Base-by-base conservation (phyloP, 345 rosid species). In the Lepidium sativum region DNA sequence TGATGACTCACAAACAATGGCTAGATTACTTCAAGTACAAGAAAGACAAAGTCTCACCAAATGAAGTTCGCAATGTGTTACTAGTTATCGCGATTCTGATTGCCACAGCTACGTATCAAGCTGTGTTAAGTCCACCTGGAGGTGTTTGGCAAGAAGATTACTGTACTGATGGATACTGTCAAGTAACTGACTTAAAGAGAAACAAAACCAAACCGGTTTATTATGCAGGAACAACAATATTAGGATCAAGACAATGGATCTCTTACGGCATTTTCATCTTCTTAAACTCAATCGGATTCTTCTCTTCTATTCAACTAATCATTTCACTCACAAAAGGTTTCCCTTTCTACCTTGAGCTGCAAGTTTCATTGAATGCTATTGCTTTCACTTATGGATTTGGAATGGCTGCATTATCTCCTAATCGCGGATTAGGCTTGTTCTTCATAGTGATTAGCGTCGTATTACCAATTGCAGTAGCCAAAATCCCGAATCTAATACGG, bases 101-200 rank as follows among this genome's bases (percentile, higher is more conserved):
- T 49, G 43, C 74, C 8, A 69, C 79, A 11, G 47, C 78, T 0
- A 82, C 84, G 54, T 76, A 73, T 53, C 79, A 75, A 60, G 77
- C 82, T 14, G 82, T 49, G 0, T 42, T 73, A 34, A 75, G 51
- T 40, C 77, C 77, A 21, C 82, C 80, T 0, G 76, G 79, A 17
- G 78, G 84, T 11, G 33, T 71, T 0, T 73, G 82, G 83, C 81
- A 77, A 63, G 76, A 63, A 41, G 58, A 76, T 59, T 69, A 61
- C 15, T 63, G 70, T 21, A 40, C 8, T 4, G 31, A 27, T 50
- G 60, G 71, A 17, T 29, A 34, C 6, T 67, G 67, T 59, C 13
- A 27, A 14, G 37, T n/a, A n/a, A 49, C 27, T 49, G 35, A 51
- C 27, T 9, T 8, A 6, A 69, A 42, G 16, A 55, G 23, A 44